A percentile compares a stretch with the other conserved stretches of the same genome.
phyloP scores from a whole-genome alignment of 2,329 filamentous ascomycete species.

The Chrysosporium queenslandicum region DNA sequence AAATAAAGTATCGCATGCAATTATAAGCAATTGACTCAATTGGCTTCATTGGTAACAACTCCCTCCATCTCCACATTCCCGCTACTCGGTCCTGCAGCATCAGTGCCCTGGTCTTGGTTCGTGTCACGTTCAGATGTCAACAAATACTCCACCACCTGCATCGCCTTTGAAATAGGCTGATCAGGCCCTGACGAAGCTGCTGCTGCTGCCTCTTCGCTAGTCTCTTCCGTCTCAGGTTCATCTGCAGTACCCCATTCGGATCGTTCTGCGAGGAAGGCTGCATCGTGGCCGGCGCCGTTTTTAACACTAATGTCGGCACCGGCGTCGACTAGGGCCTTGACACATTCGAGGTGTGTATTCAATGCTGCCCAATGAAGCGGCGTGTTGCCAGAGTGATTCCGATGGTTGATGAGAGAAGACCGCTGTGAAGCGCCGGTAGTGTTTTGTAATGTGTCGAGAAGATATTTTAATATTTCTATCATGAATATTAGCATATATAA shows the following conservation, averaged over 20 bases:
- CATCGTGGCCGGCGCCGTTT: slow-evolving; percentile 76
- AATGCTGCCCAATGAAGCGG: slow-evolving; percentile 88
- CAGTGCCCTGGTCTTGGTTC: slow-evolving; percentile 13
- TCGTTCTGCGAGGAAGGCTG: slow-evolving; percentile 62
- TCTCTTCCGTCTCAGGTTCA: slow-evolving; percentile 13
- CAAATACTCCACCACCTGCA: slow-evolving; percentile 36
- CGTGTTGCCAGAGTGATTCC: slow-evolving; percentile 80
- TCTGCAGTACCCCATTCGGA: slow-evolving; percentile 46
- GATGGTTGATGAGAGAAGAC: slow-evolving; percentile 35
- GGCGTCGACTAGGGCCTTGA: slow-evolving; percentile 63
- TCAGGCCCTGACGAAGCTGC: not conserved
- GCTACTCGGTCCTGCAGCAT: not conserved
- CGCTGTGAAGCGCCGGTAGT: slow-evolving; percentile 8
- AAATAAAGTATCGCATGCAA: not conserved
- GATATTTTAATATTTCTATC: slow-evolving; percentile 40
- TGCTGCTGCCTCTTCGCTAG: slow-evolving; percentile 17
- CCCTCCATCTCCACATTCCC: slow-evolving; percentile 7
- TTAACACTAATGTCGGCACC: slow-evolving; percentile 68
- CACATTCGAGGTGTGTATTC: slow-evolving; percentile 72
- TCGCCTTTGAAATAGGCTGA: slow-evolving; percentile 27
- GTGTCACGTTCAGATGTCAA: slow-evolving; percentile 30
- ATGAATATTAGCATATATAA: not conserved
- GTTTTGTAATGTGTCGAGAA: slow-evolving; percentile 36
- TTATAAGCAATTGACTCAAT: no score
- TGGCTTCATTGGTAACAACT: not conserved